These are phyloP conservation scores for Avicennia marina DNA, from an alignment of 257 asterid genomes.

Conservation along the genomic window DNA sequence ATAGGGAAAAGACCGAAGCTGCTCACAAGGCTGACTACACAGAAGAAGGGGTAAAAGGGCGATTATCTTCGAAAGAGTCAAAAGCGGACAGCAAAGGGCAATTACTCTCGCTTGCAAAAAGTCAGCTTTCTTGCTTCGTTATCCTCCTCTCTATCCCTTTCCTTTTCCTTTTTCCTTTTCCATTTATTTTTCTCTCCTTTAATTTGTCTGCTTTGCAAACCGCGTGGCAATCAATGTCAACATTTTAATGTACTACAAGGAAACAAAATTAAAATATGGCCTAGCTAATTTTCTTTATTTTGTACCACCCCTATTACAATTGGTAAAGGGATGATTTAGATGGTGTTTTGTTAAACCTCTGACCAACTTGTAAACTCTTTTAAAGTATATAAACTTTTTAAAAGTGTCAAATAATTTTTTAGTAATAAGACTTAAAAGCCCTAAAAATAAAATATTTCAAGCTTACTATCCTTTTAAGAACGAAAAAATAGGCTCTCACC, in stretches of 20 bases:
- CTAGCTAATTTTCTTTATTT: too few species aligned
- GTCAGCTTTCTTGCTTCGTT: conserved; percentile 31
- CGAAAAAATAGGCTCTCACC: too few species aligned
- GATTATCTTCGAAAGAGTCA: conserved; percentile 45
- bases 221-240: conserved; percentile 58
- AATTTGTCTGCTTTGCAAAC: conserved; percentile 23
- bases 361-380: too few species aligned
- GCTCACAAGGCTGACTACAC: conserved; percentile 38
- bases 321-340: too few species aligned
- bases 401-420: too few species aligned
- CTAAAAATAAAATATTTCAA: too few species aligned
- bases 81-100: conserved; percentile 56
- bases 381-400: too few species aligned
- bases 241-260: conserved; percentile 22
- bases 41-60: conserved; percentile 17
- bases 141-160: background rate
- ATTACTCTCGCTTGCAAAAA: conserved; percentile 60
- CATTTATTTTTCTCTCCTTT: background rate
- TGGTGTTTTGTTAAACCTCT: too few species aligned
- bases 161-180: background rate
- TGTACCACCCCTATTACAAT: too few species aligned
- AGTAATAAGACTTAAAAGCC: too few species aligned
- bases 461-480: too few species aligned
- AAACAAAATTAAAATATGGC: background rate
- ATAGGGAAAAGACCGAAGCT: conserved; percentile 36